phyloP scores from a whole-genome alignment of 306 rosid genomes.

The Quercus mongolica region DNA sequence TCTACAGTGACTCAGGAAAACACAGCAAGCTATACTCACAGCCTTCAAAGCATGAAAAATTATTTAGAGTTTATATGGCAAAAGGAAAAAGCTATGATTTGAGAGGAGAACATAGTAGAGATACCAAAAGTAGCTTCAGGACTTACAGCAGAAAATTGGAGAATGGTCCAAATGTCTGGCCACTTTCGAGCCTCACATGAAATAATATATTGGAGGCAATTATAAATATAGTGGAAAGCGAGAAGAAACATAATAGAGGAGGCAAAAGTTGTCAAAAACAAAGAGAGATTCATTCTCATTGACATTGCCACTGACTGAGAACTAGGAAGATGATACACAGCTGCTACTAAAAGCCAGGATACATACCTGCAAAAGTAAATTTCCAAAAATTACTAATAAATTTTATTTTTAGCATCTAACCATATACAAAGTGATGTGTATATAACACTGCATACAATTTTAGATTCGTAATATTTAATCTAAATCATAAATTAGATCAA shows the following conservation, averaged over 20 bases:
- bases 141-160: constrained; percentile 87
- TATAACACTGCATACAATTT: neutral
- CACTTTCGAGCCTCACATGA: constrained; percentile 90
- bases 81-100: neutral
- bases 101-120: neutral
- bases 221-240: constrained; percentile 70
- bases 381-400: neutral
- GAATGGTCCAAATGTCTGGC: constrained; percentile 73
- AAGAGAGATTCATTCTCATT: constrained; percentile 83
- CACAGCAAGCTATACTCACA: constrained; percentile 95
- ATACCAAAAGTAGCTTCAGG: constrained; percentile 1
- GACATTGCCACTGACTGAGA: constrained; percentile 87
- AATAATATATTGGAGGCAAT: constrained; percentile 80
- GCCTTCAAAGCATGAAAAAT: constrained; percentile 52
- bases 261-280: constrained; percentile 72
- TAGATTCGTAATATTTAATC: no score
- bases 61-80: neutral
- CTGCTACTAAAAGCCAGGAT: constrained; percentile 87
- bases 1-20: constrained; percentile 89
- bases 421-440: no score
- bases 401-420: no score
- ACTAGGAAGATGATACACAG: constrained; percentile 93
- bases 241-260: constrained; percentile 79
- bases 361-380: constrained; percentile 58
- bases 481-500: no score